Evolutionary conservation across 257 asterid genomes (phyloP), one percentile per base, ranked within the genome.

Genomic region (Primulina eburnea): DNA sequence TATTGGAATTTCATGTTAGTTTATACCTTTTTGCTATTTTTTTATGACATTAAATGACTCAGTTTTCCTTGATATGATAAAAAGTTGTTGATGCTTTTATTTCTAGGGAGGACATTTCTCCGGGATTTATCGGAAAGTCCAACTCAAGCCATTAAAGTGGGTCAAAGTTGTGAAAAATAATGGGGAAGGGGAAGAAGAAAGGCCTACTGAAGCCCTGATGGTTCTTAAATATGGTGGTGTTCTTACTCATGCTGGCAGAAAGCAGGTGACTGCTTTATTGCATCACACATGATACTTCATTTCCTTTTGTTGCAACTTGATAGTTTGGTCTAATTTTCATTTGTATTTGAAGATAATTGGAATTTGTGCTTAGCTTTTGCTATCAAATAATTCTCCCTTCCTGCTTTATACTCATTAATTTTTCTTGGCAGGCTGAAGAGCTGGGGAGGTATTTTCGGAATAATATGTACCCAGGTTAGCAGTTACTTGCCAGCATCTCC

Each of bases 221-320:
- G 80, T 94, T 84, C 97, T 94, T 47, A 94, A 94, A 78, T 94
- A 94, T 63, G 99, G 99, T 18, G 99, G 99, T 75, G 99, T 94
- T 79, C 99, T 94, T 71, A 94, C 99, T 47, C 99, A 94, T 68
- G 99, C 97, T 50, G 99, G 99, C 72, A 81, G 97, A 80, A 94
- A 89, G 76, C 99, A 93, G 96, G 99, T 89, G 50, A 75, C 34
- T 50, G 12, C 62, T 65, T 16, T 9, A 29, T 71, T 61, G 30
- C 62, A 43, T 60, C 68, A 59, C 52, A 71, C 53, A 65, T 75
- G 47, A n/a, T 81, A 24, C 32, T 72, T 64, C 70, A 28, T 52
- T 30, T 61, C 29, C 40, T 60, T 37, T 63, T 37, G 61, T 37
- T 65, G 59, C 59, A 62, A 50, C 61, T n/a, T 64, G 71, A 30